These are phyloP conservation scores for Clonostachys rhizophaga DNA, from an alignment of 2,329 filamentous ascomycete genomes.

Conservation along the genomic window DNA sequence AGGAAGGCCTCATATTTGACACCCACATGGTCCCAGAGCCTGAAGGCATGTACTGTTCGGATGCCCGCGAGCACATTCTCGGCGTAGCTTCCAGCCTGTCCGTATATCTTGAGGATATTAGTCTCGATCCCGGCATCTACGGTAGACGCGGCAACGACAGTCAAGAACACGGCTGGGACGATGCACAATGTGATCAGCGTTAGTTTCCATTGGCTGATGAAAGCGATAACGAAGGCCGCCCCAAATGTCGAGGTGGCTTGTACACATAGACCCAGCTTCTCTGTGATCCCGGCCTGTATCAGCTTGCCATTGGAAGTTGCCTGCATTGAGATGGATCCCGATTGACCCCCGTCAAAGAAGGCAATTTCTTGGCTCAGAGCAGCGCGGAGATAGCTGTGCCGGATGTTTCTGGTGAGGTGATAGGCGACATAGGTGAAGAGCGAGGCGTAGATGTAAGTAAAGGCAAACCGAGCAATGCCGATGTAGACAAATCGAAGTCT, in stretches of 20 bases:
- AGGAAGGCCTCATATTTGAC: background rate
- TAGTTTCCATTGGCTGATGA: constrained; percentile 4
- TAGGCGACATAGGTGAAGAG: constrained; percentile 34
- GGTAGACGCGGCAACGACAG: background rate
- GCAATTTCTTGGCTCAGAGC: constrained; percentile 18
- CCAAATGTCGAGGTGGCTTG: constrained; percentile 1
- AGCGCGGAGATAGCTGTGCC: constrained; percentile 34
- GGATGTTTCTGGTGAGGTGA: constrained; percentile 29
- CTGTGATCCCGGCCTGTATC: constrained; percentile 2
- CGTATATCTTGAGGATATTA: background rate
- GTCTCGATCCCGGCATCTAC: background rate
- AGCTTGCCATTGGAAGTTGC: constrained; percentile 3
- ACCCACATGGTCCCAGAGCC: background rate
- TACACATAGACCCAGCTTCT: constrained; percentile 2
- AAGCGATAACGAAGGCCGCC: constrained; percentile 3
- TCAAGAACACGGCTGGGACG: background rate
- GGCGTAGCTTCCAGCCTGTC: background rate
- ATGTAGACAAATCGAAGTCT: constrained; percentile 44
- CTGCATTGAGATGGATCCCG: constrained; percentile 11
- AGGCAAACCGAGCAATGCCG: constrained; percentile 38
- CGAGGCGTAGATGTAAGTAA: constrained; percentile 29
- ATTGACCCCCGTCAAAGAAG: constrained; percentile 25
- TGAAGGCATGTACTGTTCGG: background rate
- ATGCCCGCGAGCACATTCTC: background rate
- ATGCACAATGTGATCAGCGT: background rate